Base-by-base conservation (phyloP, 176 grass and related monocot species). In the Cymbopogon citratus region DNA sequence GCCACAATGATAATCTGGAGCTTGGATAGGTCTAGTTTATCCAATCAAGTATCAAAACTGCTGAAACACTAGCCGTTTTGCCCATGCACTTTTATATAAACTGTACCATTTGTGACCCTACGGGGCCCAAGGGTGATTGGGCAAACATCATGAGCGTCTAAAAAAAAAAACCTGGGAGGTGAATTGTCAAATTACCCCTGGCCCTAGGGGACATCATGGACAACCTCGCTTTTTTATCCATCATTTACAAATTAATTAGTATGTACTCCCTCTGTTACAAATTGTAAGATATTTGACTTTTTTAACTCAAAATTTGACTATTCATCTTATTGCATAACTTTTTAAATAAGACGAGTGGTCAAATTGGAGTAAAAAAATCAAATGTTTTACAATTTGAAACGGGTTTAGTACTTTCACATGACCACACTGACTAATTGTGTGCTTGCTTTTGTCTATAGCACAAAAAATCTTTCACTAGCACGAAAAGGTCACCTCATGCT, bases 191-290 rank as follows among this genome's bases (percentile, higher is more conserved):
- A 15, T 26, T 44, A 71, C 27, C 70, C 3, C 54, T 63, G 9
- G 18, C 19, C 12, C 28, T 7, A 9, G 40, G 54, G 46, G 66
- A 74, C 25, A 26, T 6, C 46, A n/a, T n/a, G n/a, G n/a, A n/a
- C n/a, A n/a, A n/a, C n/a, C n/a, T n/a, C n/a, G n/a, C 33, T 70
- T 89, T 11, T 75, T 76, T 10, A 15, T 79, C 45, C 67, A 80
- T 85, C 46, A 75, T 84, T 75, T 40, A 12, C 71, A 9, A 24
- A 81, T 18, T 80, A 49, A 80, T 75, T 75, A 84, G 77, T 85
- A 51, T 85, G 70, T 89, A 51, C n/a, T n/a, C n/a, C n/a, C n/a
- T n/a, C n/a, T n/a, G n/a, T n/a, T n/a, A n/a, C n/a, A n/a, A n/a
- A n/a, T n/a, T n/a, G n/a, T n/a, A n/a, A n/a, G n/a, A n/a, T n/a